Evolutionary conservation across 352 stramenopile species (phyloP), one percentile per base, ranked within the genome.

Genomic region (Pythium folliculosum): DNA sequence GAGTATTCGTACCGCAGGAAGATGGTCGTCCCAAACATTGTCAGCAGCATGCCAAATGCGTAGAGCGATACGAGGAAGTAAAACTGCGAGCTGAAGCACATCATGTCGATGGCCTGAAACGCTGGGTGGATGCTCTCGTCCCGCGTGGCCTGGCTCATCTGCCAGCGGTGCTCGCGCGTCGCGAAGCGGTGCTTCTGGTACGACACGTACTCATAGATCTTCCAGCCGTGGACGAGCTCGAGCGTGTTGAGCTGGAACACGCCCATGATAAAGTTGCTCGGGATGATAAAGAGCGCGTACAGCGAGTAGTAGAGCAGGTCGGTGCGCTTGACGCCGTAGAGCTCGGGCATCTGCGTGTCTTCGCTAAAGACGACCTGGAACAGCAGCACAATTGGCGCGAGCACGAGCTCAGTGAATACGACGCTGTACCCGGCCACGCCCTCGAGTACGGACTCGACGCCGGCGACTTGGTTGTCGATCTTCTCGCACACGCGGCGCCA

Each of bases 141-240:
- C 1, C 92, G 71, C 2, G 89, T 80, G 43, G 88, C 67, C 16
- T 81, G 73, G 17, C 80, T 65, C 52, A 99, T 89, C 63, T 95
- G 95, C 96, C 97, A 99, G 8, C 91, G 85, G 43, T 94, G 80
- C 38, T 98, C 90, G 19, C 97, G 86, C 35, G 97, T 96, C 14
- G 77, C 80, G 73, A 99, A 99, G 32, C 96, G 86, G 71, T 98
- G 98, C 60, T 95, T 81, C 68, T 99, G 93, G 72, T 99, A 99
- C 38, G 90, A 91, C 7, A 98, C 81, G 76, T 99, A 99, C 77
- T 99, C 97, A 79, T 98, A 98, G 12, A 99, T 84, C 72, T 97
- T 97, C 95, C 96, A 99, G 9, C 96, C 97, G 63, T 98, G 93
- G 10, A 97, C 82, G 14, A 99, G 88, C 69, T 99, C 97, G 61